A percentile compares a stretch with the other conserved stretches of the same genome.
Evolutionary conservation across 352 stramenopile genomes (phyloP).

Genomic region (Globisporangium camurandrum): DNA sequence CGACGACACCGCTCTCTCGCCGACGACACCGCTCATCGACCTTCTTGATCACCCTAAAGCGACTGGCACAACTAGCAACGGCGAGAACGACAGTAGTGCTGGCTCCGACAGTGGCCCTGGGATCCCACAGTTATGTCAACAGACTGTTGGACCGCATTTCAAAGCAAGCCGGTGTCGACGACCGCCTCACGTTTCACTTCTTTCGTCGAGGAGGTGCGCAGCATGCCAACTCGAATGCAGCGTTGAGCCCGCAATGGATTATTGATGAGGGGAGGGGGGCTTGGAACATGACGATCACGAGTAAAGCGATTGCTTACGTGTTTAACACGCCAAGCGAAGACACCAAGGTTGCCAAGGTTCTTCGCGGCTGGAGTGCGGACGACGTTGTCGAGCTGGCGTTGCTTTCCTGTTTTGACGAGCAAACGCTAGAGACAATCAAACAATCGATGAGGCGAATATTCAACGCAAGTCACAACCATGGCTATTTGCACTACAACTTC

Average conservation of each 20-base stretch:
- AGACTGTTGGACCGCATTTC: background rate
- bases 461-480: background rate
- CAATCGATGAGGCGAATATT: background rate
- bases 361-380: slow-evolving; percentile 12
- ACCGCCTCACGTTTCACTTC: background rate
- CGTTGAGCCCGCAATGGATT: slow-evolving; percentile 18
- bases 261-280: slow-evolving; percentile 19
- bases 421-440: background rate
- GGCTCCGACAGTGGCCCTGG: too few relatives aligned
- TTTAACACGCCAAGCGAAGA: slow-evolving; percentile 26
- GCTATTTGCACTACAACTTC: background rate
- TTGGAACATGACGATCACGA: too few relatives aligned
- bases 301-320: slow-evolving; percentile 23
- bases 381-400: background rate
- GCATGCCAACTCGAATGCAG: slow-evolving; percentile 8
- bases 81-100: background rate
- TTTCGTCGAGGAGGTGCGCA: slow-evolving; percentile 4
- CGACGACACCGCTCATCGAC: background rate
- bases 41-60: background rate
- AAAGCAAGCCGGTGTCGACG: background rate
- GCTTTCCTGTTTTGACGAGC: background rate
- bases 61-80: background rate
- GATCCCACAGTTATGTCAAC: background rate
- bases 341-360: slow-evolving; percentile 14
- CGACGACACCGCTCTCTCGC: too few relatives aligned